A percentile compares a stretch with the other conserved stretches of the same genome.
These are phyloP conservation scores for Suillus placidus DNA, from an alignment of 768 basidiomycete genomes.

Conservation along the genomic window DNA sequence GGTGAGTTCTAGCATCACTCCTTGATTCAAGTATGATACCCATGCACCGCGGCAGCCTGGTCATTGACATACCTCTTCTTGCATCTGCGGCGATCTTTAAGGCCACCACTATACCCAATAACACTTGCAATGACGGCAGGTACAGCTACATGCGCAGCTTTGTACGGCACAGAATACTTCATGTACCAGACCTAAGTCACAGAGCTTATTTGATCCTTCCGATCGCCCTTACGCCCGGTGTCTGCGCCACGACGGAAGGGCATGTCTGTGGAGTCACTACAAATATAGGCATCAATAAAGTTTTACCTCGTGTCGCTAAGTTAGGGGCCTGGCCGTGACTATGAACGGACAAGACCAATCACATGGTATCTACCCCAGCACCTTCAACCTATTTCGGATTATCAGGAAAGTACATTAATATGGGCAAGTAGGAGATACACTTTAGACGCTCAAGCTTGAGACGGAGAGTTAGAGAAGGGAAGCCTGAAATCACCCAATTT, in stretches of 20 bases:
- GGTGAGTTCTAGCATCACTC: constrained; percentile 15
- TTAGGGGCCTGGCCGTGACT: background rate
- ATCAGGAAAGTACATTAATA: background rate
- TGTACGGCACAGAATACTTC: constrained; percentile 34
- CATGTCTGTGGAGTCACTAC: background rate
- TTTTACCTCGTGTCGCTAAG: background rate
- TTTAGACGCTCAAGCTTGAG: background rate
- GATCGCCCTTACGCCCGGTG: background rate
- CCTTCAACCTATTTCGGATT: background rate
- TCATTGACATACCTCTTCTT: constrained; percentile 48
- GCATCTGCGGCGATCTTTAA: constrained; percentile 38
- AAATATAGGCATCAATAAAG: background rate
- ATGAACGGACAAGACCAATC: background rate
- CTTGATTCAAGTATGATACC: background rate
- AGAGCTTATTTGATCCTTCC: background rate
- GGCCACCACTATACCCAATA: constrained; percentile 33
- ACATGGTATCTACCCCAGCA: background rate
- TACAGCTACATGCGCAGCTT: constrained; percentile 28
- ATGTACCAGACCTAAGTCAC: constrained; percentile 24
- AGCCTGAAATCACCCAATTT: background rate
- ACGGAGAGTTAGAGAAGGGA: background rate
- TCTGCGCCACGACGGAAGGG: background rate
- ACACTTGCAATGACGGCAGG: constrained; percentile 38
- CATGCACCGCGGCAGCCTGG: constrained; percentile 38
- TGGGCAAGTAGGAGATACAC: background rate